Conservation (phyloP, 2,329 filamentous ascomycete genomes). For the Talaromyces funiculosus region DNA sequence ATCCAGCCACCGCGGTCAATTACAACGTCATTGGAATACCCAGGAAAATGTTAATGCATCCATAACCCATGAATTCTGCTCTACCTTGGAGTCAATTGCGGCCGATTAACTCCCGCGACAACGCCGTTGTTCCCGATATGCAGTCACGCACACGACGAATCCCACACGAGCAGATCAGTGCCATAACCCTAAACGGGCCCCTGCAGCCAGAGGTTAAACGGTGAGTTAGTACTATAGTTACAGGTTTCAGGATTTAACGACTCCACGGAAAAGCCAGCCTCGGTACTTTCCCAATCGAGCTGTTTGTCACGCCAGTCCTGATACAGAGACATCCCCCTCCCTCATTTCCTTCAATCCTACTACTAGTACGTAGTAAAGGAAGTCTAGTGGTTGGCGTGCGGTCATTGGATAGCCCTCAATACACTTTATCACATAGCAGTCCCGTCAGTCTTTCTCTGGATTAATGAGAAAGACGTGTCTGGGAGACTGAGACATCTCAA, state of each 20-base stretch:
- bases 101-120: background rate
- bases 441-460: background rate
- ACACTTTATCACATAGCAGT: background rate
- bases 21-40: background rate
- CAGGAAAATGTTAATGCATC: background rate
- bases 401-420: background rate
- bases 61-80: background rate
- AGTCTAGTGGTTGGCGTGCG: background rate
- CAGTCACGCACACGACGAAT: background rate
- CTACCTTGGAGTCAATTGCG: background rate
- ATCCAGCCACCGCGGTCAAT: background rate
- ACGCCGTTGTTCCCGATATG: background rate
- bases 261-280: background rate
- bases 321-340: background rate
- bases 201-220: background rate
- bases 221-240: background rate
- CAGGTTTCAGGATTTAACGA: background rate
- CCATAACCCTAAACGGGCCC: background rate
- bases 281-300: constrained; percentile 1
- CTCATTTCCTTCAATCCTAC: too few species aligned
- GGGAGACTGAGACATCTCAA: constrained; percentile 5
- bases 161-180: background rate
- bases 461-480: background rate
- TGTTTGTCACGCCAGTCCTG: background rate
- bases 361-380: too few species aligned